These are phyloP conservation scores for Oryza coarctata DNA, from an alignment of 176 grass and related monocot genomes.

Conservation along the genomic window DNA sequence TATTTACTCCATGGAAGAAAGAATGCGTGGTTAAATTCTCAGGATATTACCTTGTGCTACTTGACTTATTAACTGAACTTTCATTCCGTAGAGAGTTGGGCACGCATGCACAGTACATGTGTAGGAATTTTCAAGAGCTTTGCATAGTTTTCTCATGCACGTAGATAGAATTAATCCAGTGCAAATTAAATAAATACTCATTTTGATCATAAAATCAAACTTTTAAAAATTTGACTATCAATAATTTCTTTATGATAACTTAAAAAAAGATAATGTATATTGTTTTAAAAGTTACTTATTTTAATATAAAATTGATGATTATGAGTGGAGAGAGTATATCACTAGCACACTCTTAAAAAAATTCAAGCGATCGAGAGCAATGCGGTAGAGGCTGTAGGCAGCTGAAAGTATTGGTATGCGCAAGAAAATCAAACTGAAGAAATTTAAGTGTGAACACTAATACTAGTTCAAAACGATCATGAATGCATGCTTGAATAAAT, in stretches of 20 bases:
- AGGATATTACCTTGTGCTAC: neutral
- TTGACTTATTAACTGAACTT: conserved; percentile 19
- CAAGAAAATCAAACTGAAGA: neutral
- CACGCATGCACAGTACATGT: neutral
- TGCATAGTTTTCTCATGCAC: neutral
- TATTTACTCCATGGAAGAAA: neutral
- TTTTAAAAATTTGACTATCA: too few relatives aligned
- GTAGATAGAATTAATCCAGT: neutral
- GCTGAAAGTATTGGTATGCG: neutral
- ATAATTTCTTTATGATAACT: too few relatives aligned
- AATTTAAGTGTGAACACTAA: conserved; percentile 6
- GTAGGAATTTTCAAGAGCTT: neutral
- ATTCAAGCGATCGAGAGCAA: too few relatives aligned
- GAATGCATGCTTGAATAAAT: neutral
- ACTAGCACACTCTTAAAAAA: too few relatives aligned
- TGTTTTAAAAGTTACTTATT: too few relatives aligned
- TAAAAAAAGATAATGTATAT: too few relatives aligned
- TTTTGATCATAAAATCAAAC: too few relatives aligned
- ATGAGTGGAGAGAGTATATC: too few relatives aligned
- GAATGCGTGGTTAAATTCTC: neutral
- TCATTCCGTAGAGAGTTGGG: neutral
- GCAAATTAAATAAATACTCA: neutral
- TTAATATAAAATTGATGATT: too few relatives aligned
- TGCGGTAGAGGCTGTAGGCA: too few relatives aligned
- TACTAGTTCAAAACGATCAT: neutral